These are phyloP conservation scores for Drechslerella dactyloides DNA, from an alignment of 2,329 filamentous ascomycete genomes.

Conservation along the genomic window DNA sequence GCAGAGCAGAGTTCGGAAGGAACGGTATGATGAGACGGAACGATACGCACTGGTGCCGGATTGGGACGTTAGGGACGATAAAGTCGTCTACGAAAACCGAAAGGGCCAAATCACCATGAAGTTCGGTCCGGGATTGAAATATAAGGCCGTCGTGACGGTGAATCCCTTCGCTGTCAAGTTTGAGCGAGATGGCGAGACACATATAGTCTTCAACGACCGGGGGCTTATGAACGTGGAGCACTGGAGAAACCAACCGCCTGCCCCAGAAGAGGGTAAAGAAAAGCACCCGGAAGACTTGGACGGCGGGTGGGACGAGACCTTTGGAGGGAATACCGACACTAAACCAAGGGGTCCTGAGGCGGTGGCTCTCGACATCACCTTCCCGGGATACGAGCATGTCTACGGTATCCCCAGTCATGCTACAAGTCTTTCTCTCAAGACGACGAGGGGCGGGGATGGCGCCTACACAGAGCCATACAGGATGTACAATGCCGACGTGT, in stretches of 20 bases:
- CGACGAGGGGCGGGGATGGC: constrained; percentile 85
- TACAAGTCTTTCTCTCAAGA: constrained; percentile 82
- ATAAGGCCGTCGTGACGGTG: constrained; percentile 83
- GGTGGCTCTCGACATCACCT: constrained; percentile 86
- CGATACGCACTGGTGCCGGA: constrained; percentile 87
- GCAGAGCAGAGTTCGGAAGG: constrained; percentile 81
- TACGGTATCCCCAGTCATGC: constrained; percentile 94
- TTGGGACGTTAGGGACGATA: constrained; percentile 70
- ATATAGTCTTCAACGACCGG: constrained; percentile 88
- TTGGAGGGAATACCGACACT: constrained; percentile 91
- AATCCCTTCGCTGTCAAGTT: constrained; percentile 86
- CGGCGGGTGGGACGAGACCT: constrained; percentile 97
- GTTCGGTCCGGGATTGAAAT: constrained; percentile 76
- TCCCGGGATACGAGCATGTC: constrained; percentile 88
- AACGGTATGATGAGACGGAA: constrained; percentile 90
- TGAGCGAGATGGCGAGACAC: constrained; percentile 77
- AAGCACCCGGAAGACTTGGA: constrained; percentile 60
- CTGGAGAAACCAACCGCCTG: constrained; percentile 74
- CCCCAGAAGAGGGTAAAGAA: constrained; percentile 62
- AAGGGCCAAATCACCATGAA: constrained; percentile 68
- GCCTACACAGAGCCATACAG: constrained; percentile 89
- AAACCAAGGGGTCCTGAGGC: constrained; percentile 94
- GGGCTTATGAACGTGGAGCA: constrained; percentile 93
- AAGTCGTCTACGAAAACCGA: constrained; percentile 61
- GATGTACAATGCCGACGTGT: constrained; percentile 94